Percentiles rank a stretch among this genome's conserved stretches.
Evolutionary conservation across 2,329 filamentous ascomycete genomes (phyloP).

Genomic region (Diplodia intermedia): DNA sequence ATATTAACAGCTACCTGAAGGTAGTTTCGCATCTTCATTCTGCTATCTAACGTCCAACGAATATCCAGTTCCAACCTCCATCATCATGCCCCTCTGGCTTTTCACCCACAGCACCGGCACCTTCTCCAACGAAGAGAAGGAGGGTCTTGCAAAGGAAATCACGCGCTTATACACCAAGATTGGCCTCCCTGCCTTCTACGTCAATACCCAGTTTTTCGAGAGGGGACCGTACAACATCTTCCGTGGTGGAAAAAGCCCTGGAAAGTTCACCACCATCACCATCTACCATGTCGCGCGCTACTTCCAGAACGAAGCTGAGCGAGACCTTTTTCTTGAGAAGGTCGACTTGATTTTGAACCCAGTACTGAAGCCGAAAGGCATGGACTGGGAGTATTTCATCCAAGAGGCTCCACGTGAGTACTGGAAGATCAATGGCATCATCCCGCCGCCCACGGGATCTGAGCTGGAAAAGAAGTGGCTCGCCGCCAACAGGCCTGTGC

Average conservation of each 20-base stretch:
- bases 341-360: conserved; percentile 42
- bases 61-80: not conserved
- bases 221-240: conserved; percentile 39
- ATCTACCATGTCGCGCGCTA: not conserved
- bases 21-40: not conserved
- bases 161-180: conserved; percentile 49
- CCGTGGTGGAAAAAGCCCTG: conserved; percentile 39
- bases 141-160: conserved; percentile 45
- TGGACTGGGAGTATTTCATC: conserved; percentile 53
- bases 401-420: conserved; percentile 51
- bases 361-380: conserved; percentile 50
- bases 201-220: conserved; percentile 49
- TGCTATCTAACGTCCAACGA: not conserved
- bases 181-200: conserved; percentile 52
- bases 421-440: conserved; percentile 54
- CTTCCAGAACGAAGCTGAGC: conserved; percentile 24
- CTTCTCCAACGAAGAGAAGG: conserved; percentile 44
- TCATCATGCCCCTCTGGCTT: conserved; percentile 51
- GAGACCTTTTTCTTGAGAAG: conserved; percentile 38
- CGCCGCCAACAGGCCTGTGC: conserved; percentile 34
- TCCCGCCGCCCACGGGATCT: conserved; percentile 45
- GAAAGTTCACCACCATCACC: not conserved
- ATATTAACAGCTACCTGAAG: not conserved
- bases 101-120: conserved; percentile 48
- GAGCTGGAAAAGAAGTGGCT: conserved; percentile 45